Conservation (phyloP, 441 rosid genomes). For the Euphorbia celastroides region DNA sequence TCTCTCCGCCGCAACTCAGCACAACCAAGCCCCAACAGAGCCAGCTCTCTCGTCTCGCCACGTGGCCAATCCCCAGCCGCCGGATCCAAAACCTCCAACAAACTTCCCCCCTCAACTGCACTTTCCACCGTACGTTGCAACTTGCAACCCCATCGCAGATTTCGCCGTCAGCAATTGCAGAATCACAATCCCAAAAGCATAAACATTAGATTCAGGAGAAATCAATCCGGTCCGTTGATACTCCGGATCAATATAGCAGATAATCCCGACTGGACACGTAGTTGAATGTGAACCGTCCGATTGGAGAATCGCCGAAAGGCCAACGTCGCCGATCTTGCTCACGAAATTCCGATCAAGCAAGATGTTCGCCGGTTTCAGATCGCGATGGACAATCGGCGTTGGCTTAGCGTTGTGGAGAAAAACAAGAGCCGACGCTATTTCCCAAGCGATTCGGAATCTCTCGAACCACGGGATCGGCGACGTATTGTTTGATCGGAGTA, state of each 20-base stretch:
- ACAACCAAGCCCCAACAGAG: slow-evolving; percentile 61
- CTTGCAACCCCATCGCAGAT: slow-evolving; percentile 76
- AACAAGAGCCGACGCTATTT: slow-evolving; percentile 76
- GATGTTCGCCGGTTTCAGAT: slow-evolving; percentile 90
- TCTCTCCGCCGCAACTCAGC: slow-evolving; percentile 74
- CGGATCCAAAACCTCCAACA: slow-evolving; percentile 50
- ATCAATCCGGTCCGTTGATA: slow-evolving; percentile 73
- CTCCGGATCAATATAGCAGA: slow-evolving; percentile 85
- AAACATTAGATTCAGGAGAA: slow-evolving; percentile 75
- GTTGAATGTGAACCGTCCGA: slow-evolving; percentile 32
- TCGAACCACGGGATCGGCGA: slow-evolving; percentile 82
- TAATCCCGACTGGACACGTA: slow-evolving; percentile 64
- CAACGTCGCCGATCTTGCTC: slow-evolving; percentile 91
- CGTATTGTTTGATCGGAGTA: slow-evolving; percentile 39
- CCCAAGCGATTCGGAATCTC: slow-evolving; percentile 80
- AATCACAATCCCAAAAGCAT: slow-evolving; percentile 82
- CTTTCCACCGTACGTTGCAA: slow-evolving; percentile 59
- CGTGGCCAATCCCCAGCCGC: slow-evolving; percentile 81
- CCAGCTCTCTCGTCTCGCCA: slow-evolving; percentile 66
- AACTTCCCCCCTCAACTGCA: slow-evolving; percentile 44
- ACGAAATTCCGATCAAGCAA: slow-evolving; percentile 73
- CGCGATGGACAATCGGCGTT: slow-evolving; percentile 76
- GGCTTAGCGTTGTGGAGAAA: slow-evolving; percentile 85
- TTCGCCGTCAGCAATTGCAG: slow-evolving; percentile 81
- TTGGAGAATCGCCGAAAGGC: slow-evolving; percentile 63